These are phyloP conservation scores for Fraxinus baroniana DNA, from an alignment of 305 asterid genomes.

Conservation along the genomic window DNA sequence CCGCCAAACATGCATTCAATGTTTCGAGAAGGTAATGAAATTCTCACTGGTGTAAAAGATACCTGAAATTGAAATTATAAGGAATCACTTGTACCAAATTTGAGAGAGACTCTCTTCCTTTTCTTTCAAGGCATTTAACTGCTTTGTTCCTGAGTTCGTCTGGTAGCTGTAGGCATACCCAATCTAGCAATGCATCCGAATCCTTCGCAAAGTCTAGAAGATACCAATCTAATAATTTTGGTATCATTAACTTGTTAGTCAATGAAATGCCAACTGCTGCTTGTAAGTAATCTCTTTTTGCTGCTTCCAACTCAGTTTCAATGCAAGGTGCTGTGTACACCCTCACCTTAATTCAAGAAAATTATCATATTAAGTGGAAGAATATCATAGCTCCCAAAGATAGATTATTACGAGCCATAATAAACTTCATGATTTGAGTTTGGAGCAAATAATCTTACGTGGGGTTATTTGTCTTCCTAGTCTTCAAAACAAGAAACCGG, in stretches of 20 bases:
- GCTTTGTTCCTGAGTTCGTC: constrained; percentile 50
- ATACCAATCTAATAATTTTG: constrained; percentile 81
- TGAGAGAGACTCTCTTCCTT: constrained; percentile 47
- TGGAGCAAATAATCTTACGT: background rate
- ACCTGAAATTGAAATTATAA: constrained; percentile 71
- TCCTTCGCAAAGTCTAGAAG: constrained; percentile 84
- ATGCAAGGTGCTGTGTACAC: constrained; percentile 65
- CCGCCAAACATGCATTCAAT: background rate
- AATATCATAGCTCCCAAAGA: background rate
- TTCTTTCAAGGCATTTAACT: constrained; percentile 46
- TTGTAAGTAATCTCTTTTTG: constrained; percentile 65
- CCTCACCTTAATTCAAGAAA: constrained; percentile 43
- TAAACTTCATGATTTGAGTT: background rate
- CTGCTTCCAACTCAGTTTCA: constrained; percentile 65
- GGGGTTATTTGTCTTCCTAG: background rate
- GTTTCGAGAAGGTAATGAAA: background rate
- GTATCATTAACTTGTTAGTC: constrained; percentile 55
- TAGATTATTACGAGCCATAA: background rate
- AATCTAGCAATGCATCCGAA: constrained; percentile 65
- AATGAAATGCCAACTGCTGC: constrained; percentile 73
- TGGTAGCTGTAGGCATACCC: constrained; percentile 81
- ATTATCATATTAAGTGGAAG: background rate
- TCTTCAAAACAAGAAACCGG: background rate
- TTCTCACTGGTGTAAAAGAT: constrained; percentile 47
- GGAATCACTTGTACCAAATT: constrained; percentile 54